Base-by-base conservation (phyloP, 202 grass and related monocot genomes). In the Miscanthus sacchariflorus region DNA sequence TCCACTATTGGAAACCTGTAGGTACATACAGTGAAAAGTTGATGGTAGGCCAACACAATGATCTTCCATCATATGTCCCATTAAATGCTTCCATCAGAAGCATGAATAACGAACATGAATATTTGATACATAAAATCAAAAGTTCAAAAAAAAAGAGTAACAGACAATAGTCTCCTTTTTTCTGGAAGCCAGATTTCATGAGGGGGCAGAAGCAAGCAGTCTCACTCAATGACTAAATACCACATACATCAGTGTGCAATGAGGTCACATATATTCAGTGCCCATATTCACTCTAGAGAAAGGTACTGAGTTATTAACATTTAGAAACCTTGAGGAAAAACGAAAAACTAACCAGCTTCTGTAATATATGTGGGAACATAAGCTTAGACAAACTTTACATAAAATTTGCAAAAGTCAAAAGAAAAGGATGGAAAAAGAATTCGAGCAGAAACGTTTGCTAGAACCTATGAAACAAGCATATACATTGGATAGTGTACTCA, bases 1-100 rank as follows among this genome's bases (percentile, higher is more conserved):
- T 96, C 97, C 86, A 99, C 97, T 66, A 99, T 99, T 49, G 97
- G 97, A 78, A 93, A 99, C 81, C 97, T 99, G 90, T 72, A 72
- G 18, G 4, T 48, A 7, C 79, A 70, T 30, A 39, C 0, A 46
- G 28, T 54, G 18, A 80, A 68, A 59, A 46, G 28, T 71, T 67
- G 30, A 82, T 39, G n/a, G 36, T 18, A 39, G 45, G 65, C 17
- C 5, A 28, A 36, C 24, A 79, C 2, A 50, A 73, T 38, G 12
- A 49, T 38, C 12, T 54, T 45, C 9, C 19, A 21, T 28, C 39
- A 72, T 72, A 72, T 74, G 12, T 4, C 40, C 23, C 76, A 79
- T 52, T 48, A 71, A 70, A 44, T 49, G 10, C 5, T 8, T 74
- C 69, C 30, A 25, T 80, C 33, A 35, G 30, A 50, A 86, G 49